Base-by-base conservation (phyloP, 208 protist species). In the Strigomonas galati region DNA sequence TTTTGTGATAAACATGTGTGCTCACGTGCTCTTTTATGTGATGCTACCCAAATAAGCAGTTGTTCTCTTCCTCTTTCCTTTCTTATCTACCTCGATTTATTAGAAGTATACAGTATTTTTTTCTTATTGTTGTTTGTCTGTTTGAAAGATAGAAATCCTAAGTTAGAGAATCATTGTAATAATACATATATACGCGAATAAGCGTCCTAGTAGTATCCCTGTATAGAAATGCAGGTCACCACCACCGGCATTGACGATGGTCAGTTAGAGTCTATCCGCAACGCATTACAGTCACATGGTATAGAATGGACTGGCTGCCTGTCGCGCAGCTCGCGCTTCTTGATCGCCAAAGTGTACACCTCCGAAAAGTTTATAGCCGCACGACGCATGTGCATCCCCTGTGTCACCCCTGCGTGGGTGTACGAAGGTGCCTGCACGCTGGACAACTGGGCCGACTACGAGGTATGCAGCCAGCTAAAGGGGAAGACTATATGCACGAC, bases 201-300 rank as follows among this genome's bases (percentile, higher is more conserved):
- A n/a, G n/a, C n/a, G n/a, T n/a, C n/a, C n/a, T n/a, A n/a, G n/a
- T n/a, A n/a, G n/a, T 58, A 17, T 4, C 30, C 26, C 35, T 64
- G 35, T 6, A 74, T 62, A 15, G 53, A 64, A 17, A 84, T 80
- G 54, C 69, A 84, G 59, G 79, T 89, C 53, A 84, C 83, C 58
- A 84, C 83, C 51, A 80, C 76, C 2, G 83, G 72, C 53, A 79
- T 89, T 48, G 72, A 83, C 67, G 77, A 77, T 43, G 73, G 68
- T n/a, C 66, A 79, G 43, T 60, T 89, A 12, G 62, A 74, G 30
- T 15, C 40, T 2, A 69, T 86, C 17, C 75, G 30, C 17, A 31
- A 79, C 35, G 57, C 43, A 9, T 67, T 84, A 15, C 10, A 64
- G 26, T 49, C 60, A 32, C 51, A 61, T 44, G 74, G 78, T 7